Evolutionary conservation across 768 basidiomycete species (phyloP).

Genomic region (Pulveroboletus frians): DNA sequence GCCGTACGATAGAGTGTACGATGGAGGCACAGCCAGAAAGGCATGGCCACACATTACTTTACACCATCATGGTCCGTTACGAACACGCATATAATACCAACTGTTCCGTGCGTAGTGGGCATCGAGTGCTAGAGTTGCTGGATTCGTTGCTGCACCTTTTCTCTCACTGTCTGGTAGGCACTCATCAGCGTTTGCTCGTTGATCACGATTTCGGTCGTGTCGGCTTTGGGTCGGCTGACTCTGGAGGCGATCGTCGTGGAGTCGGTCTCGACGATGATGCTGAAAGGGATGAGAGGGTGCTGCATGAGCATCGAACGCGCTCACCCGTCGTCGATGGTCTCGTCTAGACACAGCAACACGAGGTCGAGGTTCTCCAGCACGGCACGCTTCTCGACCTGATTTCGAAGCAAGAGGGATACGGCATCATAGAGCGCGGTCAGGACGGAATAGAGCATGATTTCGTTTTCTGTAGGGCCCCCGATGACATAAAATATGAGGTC

Average conservation of each 20-base stretch:
- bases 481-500: slow-evolving; percentile 95
- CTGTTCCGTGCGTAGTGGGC: background rate
- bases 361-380: slow-evolving; percentile 93
- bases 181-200: slow-evolving; percentile 96
- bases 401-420: slow-evolving; percentile 76
- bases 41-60: slow-evolving; percentile 2
- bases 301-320: slow-evolving; percentile 22
- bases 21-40: background rate
- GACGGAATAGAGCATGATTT: slow-evolving; percentile 89
- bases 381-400: slow-evolving; percentile 91
- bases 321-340: slow-evolving; percentile 97
- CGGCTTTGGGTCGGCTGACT: slow-evolving; percentile 87
- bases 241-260: slow-evolving; percentile 91
- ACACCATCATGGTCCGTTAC: slow-evolving; percentile 2
- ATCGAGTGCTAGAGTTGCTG: slow-evolving; percentile 56
- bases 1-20: slow-evolving; percentile 12
- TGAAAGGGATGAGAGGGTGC: slow-evolving; percentile 30
- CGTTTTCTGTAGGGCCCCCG: slow-evolving; percentile 84
- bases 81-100: background rate
- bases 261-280: slow-evolving; percentile 96
- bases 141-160: slow-evolving; percentile 79
- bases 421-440: slow-evolving; percentile 85
- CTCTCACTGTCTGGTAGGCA: slow-evolving; percentile 87
- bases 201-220: slow-evolving; percentile 94
- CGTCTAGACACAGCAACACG: slow-evolving; percentile 88